Evolutionary conservation across 345 rosid species (phyloP).

Genomic region (Hibiscus tridactylites): DNA sequence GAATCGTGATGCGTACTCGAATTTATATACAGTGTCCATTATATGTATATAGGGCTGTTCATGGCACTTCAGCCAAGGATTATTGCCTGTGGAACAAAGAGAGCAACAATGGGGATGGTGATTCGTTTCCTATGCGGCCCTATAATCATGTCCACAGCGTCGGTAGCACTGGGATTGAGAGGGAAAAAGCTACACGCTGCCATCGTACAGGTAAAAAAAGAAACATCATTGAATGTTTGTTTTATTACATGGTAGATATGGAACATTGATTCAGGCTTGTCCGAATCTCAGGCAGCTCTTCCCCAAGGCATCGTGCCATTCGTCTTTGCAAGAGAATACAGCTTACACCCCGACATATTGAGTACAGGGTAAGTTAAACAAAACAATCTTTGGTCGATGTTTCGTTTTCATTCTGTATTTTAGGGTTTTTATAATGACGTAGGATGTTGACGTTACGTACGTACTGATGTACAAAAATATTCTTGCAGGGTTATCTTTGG

Average conservation of each 20-base stretch:
- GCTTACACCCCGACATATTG: conserved; percentile 60
- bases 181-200: conserved; percentile 57
- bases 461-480: neutral
- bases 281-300: conserved; percentile 58
- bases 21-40: neutral
- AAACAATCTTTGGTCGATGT: neutral
- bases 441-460: neutral
- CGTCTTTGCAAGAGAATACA: conserved; percentile 72
- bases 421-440: neutral
- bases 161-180: conserved; percentile 40
- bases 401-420: neutral
- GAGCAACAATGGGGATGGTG: conserved; percentile 52
- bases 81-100: conserved; percentile 56
- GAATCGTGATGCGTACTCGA: neutral
- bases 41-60: conserved; percentile 40
- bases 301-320: conserved; percentile 81
- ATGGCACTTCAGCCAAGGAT: conserved; percentile 77
- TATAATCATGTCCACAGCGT: conserved; percentile 42
- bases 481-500: conserved; percentile 75
- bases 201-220: conserved; percentile 53
- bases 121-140: conserved; percentile 65
- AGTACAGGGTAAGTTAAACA: conserved; percentile 54
- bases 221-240: neutral
- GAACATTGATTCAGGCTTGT: neutral
- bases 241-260: neutral